Conservation (phyloP, 768 basidiomycete species). For the Suillus tomentosus region DNA sequence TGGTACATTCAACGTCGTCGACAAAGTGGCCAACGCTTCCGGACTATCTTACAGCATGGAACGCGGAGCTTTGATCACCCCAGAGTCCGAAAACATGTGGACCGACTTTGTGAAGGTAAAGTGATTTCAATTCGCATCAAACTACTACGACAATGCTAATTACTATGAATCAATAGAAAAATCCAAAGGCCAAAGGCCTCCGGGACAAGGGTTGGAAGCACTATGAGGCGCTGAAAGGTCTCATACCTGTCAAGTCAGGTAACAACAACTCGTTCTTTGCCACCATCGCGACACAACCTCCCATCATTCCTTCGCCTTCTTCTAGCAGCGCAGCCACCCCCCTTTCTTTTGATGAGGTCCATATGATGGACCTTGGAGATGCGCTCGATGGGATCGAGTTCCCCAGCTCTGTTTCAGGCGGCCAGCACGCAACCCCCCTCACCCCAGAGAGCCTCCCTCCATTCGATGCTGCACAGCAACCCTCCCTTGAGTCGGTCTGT, state of each 20-base stretch:
- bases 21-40: background rate
- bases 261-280: background rate
- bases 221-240: background rate
- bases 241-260: background rate
- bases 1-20: background rate
- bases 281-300: background rate
- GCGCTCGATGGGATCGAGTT: background rate
- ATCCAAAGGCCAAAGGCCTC: background rate
- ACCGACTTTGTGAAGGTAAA: background rate
- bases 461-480: too few relatives aligned
- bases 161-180: background rate
- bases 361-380: conserved; percentile 1
- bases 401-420: background rate
- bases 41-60: background rate
- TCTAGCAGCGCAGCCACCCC: background rate
- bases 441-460: too few relatives aligned
- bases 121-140: background rate
- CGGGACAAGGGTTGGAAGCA: background rate
- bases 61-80: background rate
- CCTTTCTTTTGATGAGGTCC: background rate
- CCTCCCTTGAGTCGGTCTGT: too few relatives aligned
- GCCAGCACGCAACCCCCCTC: too few relatives aligned
- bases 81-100: background rate
- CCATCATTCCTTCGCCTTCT: background rate
- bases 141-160: background rate